phyloP scores from a whole-genome alignment of 805 yeast species.

The Cyberlindnera mrakii region DNA sequence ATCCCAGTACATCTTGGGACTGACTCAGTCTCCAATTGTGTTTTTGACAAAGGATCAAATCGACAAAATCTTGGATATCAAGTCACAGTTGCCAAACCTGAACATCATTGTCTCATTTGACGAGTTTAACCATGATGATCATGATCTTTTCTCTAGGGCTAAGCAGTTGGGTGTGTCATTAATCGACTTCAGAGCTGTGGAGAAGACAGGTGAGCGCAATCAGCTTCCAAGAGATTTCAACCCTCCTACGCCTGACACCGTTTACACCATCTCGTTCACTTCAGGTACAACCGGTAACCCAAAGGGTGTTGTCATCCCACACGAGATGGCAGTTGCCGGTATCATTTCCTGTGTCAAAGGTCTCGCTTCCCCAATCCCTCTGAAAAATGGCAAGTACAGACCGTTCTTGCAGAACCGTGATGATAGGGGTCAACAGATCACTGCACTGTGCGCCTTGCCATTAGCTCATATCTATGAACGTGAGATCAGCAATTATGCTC shows the following conservation, averaged over 20 bases:
- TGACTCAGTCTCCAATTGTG: slow-evolving; percentile 58
- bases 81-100: slow-evolving; percentile 31
- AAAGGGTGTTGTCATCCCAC: slow-evolving; percentile 59
- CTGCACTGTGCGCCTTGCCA: slow-evolving; percentile 40
- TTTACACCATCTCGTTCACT: slow-evolving; percentile 63
- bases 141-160: slow-evolving; percentile 25
- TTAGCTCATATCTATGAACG: slow-evolving; percentile 56
- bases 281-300: slow-evolving; percentile 75
- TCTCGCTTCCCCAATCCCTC: slow-evolving; percentile 16
- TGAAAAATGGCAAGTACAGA: slow-evolving; percentile 10
- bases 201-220: slow-evolving; percentile 37
- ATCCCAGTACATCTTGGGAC: slow-evolving; percentile 50
- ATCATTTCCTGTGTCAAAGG: slow-evolving; percentile 34
- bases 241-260: slow-evolving; percentile 45
- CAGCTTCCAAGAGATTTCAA: slow-evolving; percentile 30
- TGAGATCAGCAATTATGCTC: slow-evolving; percentile 30
- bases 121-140: slow-evolving; percentile 31
- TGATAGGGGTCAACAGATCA: slow-evolving; percentile 24
- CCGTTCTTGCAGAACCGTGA: slow-evolving; percentile 12
- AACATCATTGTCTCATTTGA: slow-evolving; percentile 54
- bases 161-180: slow-evolving; percentile 31
- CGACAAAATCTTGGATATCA: slow-evolving; percentile 37
- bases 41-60: slow-evolving; percentile 46
- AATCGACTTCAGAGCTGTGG: slow-evolving; percentile 36
- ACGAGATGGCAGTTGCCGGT: slow-evolving; percentile 42